A percentile compares a stretch with the other conserved stretches of the same genome.
Conservation (phyloP, 2,329 filamentous ascomycete genomes). For the Apiospora rasikravindrae region DNA sequence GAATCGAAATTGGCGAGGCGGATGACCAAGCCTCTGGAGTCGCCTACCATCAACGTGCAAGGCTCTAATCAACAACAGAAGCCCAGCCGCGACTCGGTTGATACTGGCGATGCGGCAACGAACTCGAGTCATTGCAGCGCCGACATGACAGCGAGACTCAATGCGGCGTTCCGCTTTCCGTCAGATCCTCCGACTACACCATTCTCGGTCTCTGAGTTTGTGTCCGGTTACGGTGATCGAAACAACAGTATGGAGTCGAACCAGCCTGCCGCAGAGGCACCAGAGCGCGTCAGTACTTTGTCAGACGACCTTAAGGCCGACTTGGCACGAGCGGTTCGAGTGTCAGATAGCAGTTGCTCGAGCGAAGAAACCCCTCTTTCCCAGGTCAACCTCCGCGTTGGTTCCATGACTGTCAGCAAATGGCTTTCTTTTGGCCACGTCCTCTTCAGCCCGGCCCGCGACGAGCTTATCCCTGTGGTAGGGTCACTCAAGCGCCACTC, state of each 20-base stretch:
- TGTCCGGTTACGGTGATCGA: conserved; percentile 46
- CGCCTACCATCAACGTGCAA: conserved; percentile 49
- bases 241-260: conserved; percentile 35
- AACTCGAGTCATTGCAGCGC: conserved; percentile 59
- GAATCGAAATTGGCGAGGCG: conserved; percentile 43
- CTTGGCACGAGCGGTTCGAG: conserved; percentile 35
- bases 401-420: conserved; percentile 84
- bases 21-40: conserved; percentile 48
- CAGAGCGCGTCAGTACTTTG: conserved; percentile 25
- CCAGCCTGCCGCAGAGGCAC: conserved; percentile 21
- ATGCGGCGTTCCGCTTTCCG: conserved; percentile 50
- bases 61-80: conserved; percentile 28
- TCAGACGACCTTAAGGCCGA: conserved; percentile 24
- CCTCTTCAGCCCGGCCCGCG: conserved; percentile 78
- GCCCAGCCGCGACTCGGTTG: conserved; percentile 40
- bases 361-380: conserved; percentile 67
- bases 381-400: conserved; percentile 78
- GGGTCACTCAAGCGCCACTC: conserved; percentile 61
- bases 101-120: conserved; percentile 39
- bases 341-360: conserved; percentile 51
- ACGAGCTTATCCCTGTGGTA: conserved; percentile 65
- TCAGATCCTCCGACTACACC: conserved; percentile 47
- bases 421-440: conserved; percentile 87
- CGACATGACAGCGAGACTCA: conserved; percentile 60
- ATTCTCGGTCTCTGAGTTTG: conserved; percentile 49